Conservation (phyloP, 768 basidiomycete species). For the Agrocybe chaxingu region DNA sequence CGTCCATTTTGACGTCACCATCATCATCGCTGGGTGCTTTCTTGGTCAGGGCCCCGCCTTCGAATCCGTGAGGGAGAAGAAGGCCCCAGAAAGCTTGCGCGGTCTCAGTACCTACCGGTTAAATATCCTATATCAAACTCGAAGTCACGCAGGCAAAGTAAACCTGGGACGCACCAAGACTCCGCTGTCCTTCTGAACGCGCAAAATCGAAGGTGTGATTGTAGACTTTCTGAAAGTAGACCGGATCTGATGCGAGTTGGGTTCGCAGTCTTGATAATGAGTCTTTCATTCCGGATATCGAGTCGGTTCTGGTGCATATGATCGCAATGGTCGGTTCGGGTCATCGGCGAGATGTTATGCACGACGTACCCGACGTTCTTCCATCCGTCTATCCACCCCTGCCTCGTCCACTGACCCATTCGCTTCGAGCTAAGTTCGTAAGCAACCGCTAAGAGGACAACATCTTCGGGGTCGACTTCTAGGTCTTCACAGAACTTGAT, state of each 20-base stretch:
- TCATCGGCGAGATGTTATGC: background rate
- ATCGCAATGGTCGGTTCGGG: background rate
- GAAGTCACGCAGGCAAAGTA: background rate
- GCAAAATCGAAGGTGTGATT: conserved; percentile 80
- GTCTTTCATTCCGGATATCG: conserved; percentile 56
- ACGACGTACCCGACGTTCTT: conserved; percentile 58
- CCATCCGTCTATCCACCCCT: conserved; percentile 84
- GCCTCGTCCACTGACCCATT: conserved; percentile 67
- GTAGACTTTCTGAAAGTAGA: conserved; percentile 79
- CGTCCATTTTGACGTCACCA: conserved; percentile 46
- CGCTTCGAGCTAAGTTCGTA: conserved; percentile 75
- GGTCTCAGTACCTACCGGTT: conserved; percentile 52
- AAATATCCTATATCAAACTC: background rate
- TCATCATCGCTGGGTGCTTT: conserved; percentile 30
- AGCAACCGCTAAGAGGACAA: conserved; percentile 78
- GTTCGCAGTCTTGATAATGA: conserved; percentile 52
- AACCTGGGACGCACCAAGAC: conserved; percentile 52
- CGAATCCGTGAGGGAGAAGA: conserved; percentile 70
- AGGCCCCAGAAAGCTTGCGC: conserved; percentile 78
- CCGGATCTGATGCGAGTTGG: conserved; percentile 59
- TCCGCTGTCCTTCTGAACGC: conserved; percentile 71
- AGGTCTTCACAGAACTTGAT: conserved; percentile 73
- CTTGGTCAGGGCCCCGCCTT: conserved; percentile 61
- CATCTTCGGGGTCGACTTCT: conserved; percentile 71
- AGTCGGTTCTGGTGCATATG: conserved; percentile 51